Evolutionary conservation across 1,139 yeast genomes (phyloP).

Genomic region (Saccharomyces hybrid): DNA sequence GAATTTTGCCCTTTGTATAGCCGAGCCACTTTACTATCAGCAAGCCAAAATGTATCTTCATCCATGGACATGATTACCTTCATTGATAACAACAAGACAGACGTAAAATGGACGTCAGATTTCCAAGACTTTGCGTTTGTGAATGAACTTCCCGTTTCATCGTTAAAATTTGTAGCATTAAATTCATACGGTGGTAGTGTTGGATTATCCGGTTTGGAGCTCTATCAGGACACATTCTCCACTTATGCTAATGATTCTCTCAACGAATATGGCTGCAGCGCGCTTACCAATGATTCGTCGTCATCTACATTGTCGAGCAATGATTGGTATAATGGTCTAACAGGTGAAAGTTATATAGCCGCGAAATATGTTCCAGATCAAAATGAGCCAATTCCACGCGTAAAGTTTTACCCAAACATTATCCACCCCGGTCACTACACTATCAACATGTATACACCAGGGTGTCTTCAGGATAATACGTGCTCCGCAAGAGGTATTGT

Average conservation of each 20-base stretch:
- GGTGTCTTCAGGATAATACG: constrained; percentile 63
- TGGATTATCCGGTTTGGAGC: constrained; percentile 63
- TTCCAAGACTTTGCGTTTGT: constrained; percentile 81
- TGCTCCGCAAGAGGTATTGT: constrained; percentile 70
- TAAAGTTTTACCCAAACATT: constrained; percentile 62
- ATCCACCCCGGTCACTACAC: constrained; percentile 70
- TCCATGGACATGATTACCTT: constrained; percentile 15
- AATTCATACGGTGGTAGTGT: constrained; percentile 66
- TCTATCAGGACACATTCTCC: constrained; percentile 58
- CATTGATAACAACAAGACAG: constrained; percentile 25
- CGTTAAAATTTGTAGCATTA: constrained; percentile 57
- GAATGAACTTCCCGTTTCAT: constrained; percentile 55
- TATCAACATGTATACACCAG: constrained; percentile 73
- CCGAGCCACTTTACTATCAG: constrained; percentile 25
- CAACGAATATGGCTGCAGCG: constrained; percentile 58
- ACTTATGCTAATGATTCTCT: constrained; percentile 68
- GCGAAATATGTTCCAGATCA: constrained; percentile 20
- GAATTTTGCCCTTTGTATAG: constrained; percentile 73
- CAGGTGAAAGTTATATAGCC: constrained; percentile 34
- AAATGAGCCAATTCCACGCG: constrained; percentile 33
- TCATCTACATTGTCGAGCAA: constrained; percentile 20
- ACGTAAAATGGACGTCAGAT: constrained; percentile 37
- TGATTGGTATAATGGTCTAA: constrained; percentile 27
- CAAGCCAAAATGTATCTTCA: constrained; percentile 14
- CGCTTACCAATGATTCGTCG: constrained; percentile 32